phyloP scores from a whole-genome alignment of 139 green algal genomes.

The Chlorella sp. region DNA sequence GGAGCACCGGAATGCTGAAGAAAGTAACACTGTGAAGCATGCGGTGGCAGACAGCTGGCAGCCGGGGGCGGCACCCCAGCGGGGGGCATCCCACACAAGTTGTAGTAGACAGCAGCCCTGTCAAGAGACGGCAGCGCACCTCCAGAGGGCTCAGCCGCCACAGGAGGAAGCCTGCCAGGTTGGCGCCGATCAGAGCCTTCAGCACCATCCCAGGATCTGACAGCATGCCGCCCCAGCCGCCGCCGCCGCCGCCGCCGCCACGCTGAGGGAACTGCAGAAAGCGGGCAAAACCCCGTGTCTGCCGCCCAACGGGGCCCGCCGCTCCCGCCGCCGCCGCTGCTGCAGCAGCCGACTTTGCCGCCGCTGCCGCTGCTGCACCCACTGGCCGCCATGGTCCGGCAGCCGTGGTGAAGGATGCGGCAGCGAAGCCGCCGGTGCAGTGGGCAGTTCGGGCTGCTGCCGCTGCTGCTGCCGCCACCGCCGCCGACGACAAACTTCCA shows the following conservation, averaged over 20 bases:
- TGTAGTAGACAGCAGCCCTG: neutral
- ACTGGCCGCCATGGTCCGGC: neutral
- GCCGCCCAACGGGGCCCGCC: neutral
- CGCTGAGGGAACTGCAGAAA: constrained; percentile 29
- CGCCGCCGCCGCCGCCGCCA: constrained; percentile 4
- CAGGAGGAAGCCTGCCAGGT: constrained; percentile 51
- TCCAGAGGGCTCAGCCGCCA: constrained; percentile 35
- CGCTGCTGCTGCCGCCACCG: neutral
- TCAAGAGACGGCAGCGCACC: neutral
- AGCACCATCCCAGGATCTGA: constrained; percentile 35
- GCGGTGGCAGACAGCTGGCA: too few relatives aligned
- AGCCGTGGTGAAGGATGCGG: neutral
- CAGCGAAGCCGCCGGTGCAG: neutral
- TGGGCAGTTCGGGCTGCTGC: neutral
- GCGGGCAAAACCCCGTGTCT: neutral
- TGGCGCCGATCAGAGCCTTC: constrained; percentile 58
- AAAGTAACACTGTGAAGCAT: too few relatives aligned
- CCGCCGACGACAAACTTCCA: neutral
- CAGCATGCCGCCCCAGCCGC: neutral
- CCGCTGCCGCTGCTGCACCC: neutral
- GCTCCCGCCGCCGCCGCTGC: neutral
- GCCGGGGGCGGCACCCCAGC: too few relatives aligned
- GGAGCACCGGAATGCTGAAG: too few relatives aligned
- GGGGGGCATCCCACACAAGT: neutral
- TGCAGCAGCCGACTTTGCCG: neutral